These are phyloP conservation scores for Colletotrichum limetticola DNA, from an alignment of 2,329 filamentous ascomycete genomes.

Conservation along the genomic window DNA sequence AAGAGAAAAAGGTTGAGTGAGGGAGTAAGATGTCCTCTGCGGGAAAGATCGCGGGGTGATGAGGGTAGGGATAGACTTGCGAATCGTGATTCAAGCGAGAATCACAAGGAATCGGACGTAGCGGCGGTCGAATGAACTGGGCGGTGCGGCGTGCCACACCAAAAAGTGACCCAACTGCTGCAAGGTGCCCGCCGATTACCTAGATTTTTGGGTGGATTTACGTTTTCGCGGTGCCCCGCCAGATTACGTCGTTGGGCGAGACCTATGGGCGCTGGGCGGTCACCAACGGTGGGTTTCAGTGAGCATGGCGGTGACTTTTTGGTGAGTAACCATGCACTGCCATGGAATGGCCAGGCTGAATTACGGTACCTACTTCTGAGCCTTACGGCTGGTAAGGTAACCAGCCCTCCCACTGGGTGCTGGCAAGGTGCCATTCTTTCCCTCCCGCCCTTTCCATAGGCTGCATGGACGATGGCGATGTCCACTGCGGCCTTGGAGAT, in stretches of 20 bases:
- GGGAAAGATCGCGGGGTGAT: neutral
- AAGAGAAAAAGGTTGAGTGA: neutral
- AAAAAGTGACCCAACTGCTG: neutral
- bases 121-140: neutral
- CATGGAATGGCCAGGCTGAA: neutral
- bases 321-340: no score
- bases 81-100: slow-evolving; percentile 11
- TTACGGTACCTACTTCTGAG: neutral
- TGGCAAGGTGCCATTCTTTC: neutral
- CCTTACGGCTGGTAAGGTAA: neutral
- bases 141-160: neutral
- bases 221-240: slow-evolving; percentile 38
- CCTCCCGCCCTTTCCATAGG: neutral
- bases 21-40: neutral
- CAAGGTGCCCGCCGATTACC: neutral
- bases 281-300: neutral
- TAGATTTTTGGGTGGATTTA: slow-evolving; percentile 27
- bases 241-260: slow-evolving; percentile 36
- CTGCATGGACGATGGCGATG: slow-evolving; percentile 6
- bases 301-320: neutral
- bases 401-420: no score
- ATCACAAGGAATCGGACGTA: slow-evolving; percentile 14
- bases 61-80: slow-evolving; percentile 2
- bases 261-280: neutral
- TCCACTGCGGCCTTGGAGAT: slow-evolving; percentile 30